phyloP scores from a whole-genome alignment of 2,329 filamentous ascomycete species.

The Sclerotiophoma versabilis region DNA sequence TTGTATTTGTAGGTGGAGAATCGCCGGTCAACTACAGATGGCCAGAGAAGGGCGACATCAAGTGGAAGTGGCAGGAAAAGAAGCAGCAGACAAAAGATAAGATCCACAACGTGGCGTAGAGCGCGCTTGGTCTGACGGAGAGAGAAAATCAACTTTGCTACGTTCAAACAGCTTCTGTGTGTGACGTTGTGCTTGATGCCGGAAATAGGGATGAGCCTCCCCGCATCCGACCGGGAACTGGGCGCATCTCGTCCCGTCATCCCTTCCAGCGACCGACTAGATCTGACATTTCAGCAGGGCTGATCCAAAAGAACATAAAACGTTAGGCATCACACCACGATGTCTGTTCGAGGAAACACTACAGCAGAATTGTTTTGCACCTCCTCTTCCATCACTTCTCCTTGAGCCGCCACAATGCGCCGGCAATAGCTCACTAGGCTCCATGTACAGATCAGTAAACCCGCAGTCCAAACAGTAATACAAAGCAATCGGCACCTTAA shows the following conservation, averaged over 20 bases:
- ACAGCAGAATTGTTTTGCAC: not conserved
- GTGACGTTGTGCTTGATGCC: not conserved
- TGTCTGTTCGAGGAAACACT: not conserved
- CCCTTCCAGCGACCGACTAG: not conserved
- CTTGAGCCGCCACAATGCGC: not conserved
- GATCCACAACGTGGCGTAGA: slow-evolving; percentile 15
- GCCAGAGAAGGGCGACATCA: slow-evolving; percentile 34
- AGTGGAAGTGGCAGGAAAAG: slow-evolving; percentile 23
- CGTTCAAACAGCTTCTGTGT: not conserved
- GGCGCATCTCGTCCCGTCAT: not conserved
- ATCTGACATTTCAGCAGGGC: not conserved
- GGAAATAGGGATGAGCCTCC: slow-evolving; percentile 12
- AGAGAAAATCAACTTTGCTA: not conserved
- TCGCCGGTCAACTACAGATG: slow-evolving; percentile 41
- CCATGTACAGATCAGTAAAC: not conserved
- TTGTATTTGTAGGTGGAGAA: slow-evolving; percentile 43
- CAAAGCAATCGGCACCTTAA: not conserved
- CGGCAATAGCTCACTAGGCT: not conserved
- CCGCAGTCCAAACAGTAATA: not conserved
- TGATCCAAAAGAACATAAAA: not conserved
- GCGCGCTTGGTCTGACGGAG: not conserved
- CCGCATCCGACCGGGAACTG: slow-evolving; percentile 11
- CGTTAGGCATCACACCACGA: not conserved
- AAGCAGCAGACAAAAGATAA: slow-evolving; percentile 27
- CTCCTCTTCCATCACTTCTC: not conserved